Evolutionary conservation across 2,329 filamentous ascomycete species (phyloP).

Genomic region (Apiospora malaysiana): DNA sequence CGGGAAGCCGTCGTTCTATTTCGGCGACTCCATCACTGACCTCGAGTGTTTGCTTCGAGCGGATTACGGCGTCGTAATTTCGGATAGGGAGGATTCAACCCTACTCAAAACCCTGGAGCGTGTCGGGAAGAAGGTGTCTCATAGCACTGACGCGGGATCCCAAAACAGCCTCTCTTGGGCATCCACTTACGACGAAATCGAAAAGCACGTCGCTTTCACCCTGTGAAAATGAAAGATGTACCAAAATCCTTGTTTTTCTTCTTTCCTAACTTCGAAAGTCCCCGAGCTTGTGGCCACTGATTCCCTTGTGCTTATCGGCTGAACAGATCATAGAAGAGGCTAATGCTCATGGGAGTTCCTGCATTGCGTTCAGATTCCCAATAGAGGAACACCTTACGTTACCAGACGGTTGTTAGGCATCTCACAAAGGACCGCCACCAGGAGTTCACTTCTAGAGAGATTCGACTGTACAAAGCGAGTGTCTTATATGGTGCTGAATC

Average conservation of each 20-base stretch:
- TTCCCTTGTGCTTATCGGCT: not conserved
- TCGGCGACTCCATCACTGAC: conserved; percentile 64
- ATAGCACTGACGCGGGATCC: conserved; percentile 33
- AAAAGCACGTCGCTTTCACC: conserved; percentile 13
- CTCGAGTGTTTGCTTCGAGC: conserved; percentile 56
- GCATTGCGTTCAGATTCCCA: not conserved
- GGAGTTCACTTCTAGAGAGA: not conserved
- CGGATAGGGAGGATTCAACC: conserved; percentile 41
- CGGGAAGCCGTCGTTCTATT: conserved; percentile 50
- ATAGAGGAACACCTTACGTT: not conserved
- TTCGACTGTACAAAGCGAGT: not conserved
- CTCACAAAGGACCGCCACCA: not conserved
- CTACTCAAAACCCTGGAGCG: conserved; percentile 38
- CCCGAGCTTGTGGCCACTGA: not conserved
- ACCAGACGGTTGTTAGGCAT: not conserved
- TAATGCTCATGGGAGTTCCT: not conserved
- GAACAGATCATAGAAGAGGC: not conserved
- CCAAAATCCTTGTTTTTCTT: too few relatives aligned
- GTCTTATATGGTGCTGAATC: not conserved
- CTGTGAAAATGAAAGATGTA: not conserved
- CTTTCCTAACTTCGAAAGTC: too few relatives aligned
- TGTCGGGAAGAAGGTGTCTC: conserved; percentile 40
- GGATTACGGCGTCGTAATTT: conserved; percentile 53
- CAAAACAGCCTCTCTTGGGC: conserved; percentile 37
- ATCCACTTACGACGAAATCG: conserved; percentile 37